A percentile compares a stretch with the other conserved stretches of the same genome.
Conservation (phyloP, 148 eudicot genomes). For the Chenopodium suecicum region DNA sequence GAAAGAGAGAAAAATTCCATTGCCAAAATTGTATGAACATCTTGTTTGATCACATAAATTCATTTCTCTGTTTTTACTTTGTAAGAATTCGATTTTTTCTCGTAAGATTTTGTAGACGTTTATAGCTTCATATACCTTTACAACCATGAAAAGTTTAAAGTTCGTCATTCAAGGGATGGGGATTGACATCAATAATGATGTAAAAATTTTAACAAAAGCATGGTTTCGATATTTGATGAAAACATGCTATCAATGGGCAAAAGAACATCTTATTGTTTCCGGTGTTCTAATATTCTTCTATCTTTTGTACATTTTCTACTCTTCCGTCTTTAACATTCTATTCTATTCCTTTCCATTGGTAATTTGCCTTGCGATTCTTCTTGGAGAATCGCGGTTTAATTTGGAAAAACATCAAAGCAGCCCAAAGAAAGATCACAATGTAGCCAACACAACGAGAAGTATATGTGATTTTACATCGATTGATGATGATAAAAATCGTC, state of each 20-base stretch:
- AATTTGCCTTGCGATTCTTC: conserved; percentile 36
- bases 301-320: conserved; percentile 50
- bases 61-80: background rate
- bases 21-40: conserved; percentile 20
- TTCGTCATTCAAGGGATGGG: conserved; percentile 39
- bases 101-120: background rate
- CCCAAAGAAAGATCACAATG: background rate
- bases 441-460: background rate
- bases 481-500: conserved; percentile 14
- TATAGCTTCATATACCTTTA: background rate
- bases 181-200: conserved; percentile 49
- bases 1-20: conserved; percentile 7
- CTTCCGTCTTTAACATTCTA: conserved; percentile 46
- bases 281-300: conserved; percentile 38
- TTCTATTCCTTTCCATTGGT: conserved; percentile 48
- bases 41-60: background rate
- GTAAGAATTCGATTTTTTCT: background rate
- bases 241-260: conserved; percentile 36
- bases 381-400: conserved; percentile 25
- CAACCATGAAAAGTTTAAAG: conserved; percentile 2
- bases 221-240: conserved; percentile 32
- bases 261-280: conserved; percentile 47
- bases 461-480: background rate
- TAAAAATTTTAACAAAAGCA: conserved; percentile 41
- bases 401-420: conserved; percentile 1